Conservation (phyloP, 495 filamentous ascomycete species). For the Aspergillus ostianus region DNA sequence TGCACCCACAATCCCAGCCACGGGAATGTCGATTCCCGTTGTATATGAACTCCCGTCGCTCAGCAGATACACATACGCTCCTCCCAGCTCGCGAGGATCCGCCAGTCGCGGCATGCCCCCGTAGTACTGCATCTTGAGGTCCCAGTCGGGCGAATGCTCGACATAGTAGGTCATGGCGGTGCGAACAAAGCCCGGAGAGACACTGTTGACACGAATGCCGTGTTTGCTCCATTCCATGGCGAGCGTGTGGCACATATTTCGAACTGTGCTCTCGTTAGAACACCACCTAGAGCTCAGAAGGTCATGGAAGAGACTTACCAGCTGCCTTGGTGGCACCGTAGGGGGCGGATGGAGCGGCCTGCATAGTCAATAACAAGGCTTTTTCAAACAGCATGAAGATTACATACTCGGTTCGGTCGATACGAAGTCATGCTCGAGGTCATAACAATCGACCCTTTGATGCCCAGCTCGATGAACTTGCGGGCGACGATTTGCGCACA, state of each 20-base stretch:
- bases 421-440: slow-evolving; percentile 48
- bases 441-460: slow-evolving; percentile 45
- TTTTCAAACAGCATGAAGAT: too few relatives aligned
- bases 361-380: background rate
- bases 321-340: slow-evolving; percentile 34
- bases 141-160: slow-evolving; percentile 38
- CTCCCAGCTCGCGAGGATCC: slow-evolving; percentile 39
- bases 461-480: slow-evolving; percentile 41
- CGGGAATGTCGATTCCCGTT: slow-evolving; percentile 40
- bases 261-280: slow-evolving; percentile 10
- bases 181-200: slow-evolving; percentile 38
- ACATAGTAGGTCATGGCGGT: slow-evolving; percentile 43
- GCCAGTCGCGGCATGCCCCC: slow-evolving; percentile 41
- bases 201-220: slow-evolving; percentile 44
- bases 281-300: too few relatives aligned
- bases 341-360: slow-evolving; percentile 34
- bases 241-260: slow-evolving; percentile 40
- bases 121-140: slow-evolving; percentile 45
- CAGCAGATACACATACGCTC: slow-evolving; percentile 43
- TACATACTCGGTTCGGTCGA: slow-evolving; percentile 40
- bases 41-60: slow-evolving; percentile 41
- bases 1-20: slow-evolving; percentile 34
- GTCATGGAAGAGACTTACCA: too few relatives aligned
- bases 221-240: slow-evolving; percentile 50
- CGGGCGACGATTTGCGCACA: slow-evolving; percentile 34